Base-by-base conservation (phyloP, 176 grass and related monocot species). In the Raddia distichophylla region DNA sequence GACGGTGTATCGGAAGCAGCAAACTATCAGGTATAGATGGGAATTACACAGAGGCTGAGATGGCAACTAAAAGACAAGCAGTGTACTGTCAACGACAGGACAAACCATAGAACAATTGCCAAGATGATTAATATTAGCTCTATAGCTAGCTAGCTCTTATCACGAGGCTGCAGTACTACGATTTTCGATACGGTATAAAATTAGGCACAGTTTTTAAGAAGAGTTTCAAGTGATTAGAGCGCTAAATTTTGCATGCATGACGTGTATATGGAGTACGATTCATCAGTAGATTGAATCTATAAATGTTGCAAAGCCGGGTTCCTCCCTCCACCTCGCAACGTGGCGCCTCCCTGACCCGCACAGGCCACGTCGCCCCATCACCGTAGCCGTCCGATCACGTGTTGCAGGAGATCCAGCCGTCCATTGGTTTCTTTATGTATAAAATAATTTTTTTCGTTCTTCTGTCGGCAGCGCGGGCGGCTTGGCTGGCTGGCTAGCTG, bases 31-130 rank as follows among this genome's bases (percentile, higher is more conserved):
- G 60, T 19, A 37, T 13, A 45, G 52, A 34, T 5, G 18, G 53
- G 84, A 86, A 80, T 86, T 80, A 67, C 69, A 67, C 69, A 50
- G 50, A 22, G 51, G 73, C 79, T 15, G 60, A 51, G 15, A 50
- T 18, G 57, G 43, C 50, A 56, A 49, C 60, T 58, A 80, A 67
- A 74, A 53, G 69, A 80, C 84, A 86, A 80, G 68, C 11, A 40
- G 34, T 64, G 68, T 40, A 74, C 77, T 67, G 76, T 80, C 43
- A 42, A 67, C 51, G 73, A 66, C 20, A 35, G 13, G 12, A 53
- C n/a, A 49, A 47, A 19, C 8, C 10, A 19, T 5, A 3, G 48
- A 58, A 58, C 55, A 58, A 58, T 19, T 58, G 32, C 32, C 13
- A 35, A 64, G 10, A 35, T 40, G 4, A 40, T 40, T 40, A 37